These are phyloP conservation scores for Mycena floridula DNA, from an alignment of 768 basidiomycete species.

Conservation along the genomic window DNA sequence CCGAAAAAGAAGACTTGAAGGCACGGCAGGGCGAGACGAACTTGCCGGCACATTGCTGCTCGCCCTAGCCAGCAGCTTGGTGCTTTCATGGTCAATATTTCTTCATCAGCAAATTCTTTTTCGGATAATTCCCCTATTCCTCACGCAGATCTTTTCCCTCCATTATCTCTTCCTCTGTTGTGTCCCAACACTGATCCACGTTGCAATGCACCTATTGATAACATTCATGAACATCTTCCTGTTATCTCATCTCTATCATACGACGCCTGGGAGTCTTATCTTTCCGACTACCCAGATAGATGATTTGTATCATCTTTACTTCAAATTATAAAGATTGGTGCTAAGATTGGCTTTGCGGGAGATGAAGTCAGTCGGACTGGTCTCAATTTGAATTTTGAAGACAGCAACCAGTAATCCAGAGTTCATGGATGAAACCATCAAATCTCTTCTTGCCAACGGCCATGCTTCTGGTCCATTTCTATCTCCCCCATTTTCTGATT, in stretches of 20 bases:
- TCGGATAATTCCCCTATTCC: constrained; percentile 2
- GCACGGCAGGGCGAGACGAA: constrained; percentile 12
- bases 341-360: constrained; percentile 19
- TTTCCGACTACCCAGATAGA: constrained; percentile 22
- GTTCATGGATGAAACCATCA: too few species aligned
- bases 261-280: constrained; percentile 15
- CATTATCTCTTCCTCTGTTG: constrained; percentile 5
- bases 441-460: constrained; percentile 5
- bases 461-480: constrained; percentile 17
- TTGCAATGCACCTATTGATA: background rate
- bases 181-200: constrained; percentile 20
- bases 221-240: background rate
- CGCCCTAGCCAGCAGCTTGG: constrained; percentile 10
- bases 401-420: too few species aligned
- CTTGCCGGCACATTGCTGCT: constrained; percentile 10
- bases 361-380: constrained; percentile 6
- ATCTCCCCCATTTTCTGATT: constrained; percentile 10
- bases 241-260: constrained; percentile 11
- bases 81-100: too few species aligned
- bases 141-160: constrained; percentile 8
- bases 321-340: constrained; percentile 21
- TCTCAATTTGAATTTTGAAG: constrained; percentile 20
- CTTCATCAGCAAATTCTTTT: too few species aligned
- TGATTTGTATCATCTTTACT: constrained; percentile 17
- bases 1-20: constrained; percentile 5